phyloP scores from a whole-genome alignment of 306 rosid species.

The Hippophae gyantsensis region DNA sequence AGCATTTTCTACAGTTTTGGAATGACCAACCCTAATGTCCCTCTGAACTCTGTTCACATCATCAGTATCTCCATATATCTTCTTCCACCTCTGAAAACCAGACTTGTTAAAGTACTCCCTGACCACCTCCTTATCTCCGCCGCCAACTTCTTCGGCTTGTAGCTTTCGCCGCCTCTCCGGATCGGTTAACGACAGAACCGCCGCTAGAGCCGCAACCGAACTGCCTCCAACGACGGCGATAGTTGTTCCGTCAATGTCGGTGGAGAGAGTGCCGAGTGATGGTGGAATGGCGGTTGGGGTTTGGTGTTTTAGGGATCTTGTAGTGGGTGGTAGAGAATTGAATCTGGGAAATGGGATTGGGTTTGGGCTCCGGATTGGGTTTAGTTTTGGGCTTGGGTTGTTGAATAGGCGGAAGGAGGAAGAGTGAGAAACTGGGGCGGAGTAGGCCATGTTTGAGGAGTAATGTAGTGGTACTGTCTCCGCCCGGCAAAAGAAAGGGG shows the following conservation, averaged over 20 bases:
- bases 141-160: slow-evolving; percentile 92
- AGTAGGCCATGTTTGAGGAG: background rate
- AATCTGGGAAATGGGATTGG: background rate
- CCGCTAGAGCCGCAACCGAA: slow-evolving; percentile 62
- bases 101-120: slow-evolving; percentile 83
- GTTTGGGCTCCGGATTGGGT: background rate
- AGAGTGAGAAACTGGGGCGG: background rate
- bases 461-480: background rate
- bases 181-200: slow-evolving; percentile 61
- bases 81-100: slow-evolving; percentile 91
- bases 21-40: slow-evolving; percentile 73
- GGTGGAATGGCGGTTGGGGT: slow-evolving; percentile 41
- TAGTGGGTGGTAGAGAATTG: background rate
- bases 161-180: slow-evolving; percentile 63
- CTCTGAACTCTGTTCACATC: slow-evolving; percentile 79
- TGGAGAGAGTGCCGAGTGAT: slow-evolving; percentile 45
- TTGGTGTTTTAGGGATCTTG: slow-evolving; percentile 8
- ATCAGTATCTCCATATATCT: slow-evolving; percentile 83
- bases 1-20: slow-evolving; percentile 78
- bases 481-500: background rate
- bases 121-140: slow-evolving; percentile 86
- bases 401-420: background rate
- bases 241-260: slow-evolving; percentile 58
- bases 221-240: slow-evolving; percentile 67
- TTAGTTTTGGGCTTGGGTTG: background rate